Percentiles rank a stretch among this genome's conserved stretches.
Evolutionary conservation across 805 yeast genomes (phyloP).

Genomic region (Saturnispora besseyi): DNA sequence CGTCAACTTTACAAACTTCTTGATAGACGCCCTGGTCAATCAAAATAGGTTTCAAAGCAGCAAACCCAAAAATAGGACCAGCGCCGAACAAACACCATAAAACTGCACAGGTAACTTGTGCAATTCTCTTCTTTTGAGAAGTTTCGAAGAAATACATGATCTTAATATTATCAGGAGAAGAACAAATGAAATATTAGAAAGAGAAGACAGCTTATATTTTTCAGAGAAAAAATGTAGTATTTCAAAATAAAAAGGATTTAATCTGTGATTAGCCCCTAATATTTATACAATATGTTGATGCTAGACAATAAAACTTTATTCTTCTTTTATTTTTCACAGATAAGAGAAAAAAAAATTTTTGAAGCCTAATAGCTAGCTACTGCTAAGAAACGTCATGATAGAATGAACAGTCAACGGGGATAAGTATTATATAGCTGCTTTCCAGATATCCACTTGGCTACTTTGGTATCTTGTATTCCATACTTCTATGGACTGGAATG

Average conservation of each 20-base stretch:
- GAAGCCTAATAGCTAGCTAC: not conserved
- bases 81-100: slow-evolving; percentile 48
- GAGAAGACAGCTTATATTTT: not conserved
- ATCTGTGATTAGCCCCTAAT: too few species aligned
- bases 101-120: slow-evolving; percentile 43
- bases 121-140: slow-evolving; percentile 24
- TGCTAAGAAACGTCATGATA: not conserved
- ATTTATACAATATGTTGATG: too few species aligned
- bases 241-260: too few species aligned
- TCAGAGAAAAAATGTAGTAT: not conserved
- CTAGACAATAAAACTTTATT: not conserved
- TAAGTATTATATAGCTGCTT: too few species aligned
- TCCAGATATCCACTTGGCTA: too few species aligned
- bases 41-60: slow-evolving; percentile 47
- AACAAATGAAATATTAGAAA: not conserved
- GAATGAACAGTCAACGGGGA: too few species aligned
- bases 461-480: too few species aligned
- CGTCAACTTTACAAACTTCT: slow-evolving; percentile 27
- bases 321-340: not conserved
- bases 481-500: too few species aligned
- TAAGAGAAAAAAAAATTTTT: not conserved
- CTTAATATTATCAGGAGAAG: not conserved
- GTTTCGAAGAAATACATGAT: slow-evolving; percentile 28
- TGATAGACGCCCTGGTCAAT: slow-evolving; percentile 41
- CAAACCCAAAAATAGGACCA: slow-evolving; percentile 53